Conservation (phyloP, 768 basidiomycete species). For the Russula abietina region DNA sequence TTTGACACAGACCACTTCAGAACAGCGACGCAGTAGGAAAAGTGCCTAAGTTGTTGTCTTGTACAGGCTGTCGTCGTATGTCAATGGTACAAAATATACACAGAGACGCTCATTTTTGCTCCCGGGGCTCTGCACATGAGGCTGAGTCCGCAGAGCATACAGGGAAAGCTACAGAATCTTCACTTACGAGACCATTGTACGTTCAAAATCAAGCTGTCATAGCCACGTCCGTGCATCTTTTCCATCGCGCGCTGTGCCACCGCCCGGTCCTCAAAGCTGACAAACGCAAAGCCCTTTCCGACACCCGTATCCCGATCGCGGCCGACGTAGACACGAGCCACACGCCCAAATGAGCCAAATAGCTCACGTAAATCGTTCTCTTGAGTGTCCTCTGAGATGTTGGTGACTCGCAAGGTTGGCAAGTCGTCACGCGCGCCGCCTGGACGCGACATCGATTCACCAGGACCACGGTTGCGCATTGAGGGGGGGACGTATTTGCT, state of each 20-base stretch:
- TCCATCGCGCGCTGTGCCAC: constrained; percentile 84
- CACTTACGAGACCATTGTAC: constrained; percentile 61
- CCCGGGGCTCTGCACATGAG: constrained; percentile 34
- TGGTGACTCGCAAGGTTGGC: constrained; percentile 94
- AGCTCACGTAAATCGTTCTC: constrained; percentile 92
- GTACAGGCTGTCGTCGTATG: not conserved
- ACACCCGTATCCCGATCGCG: constrained; percentile 90
- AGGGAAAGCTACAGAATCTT: not conserved
- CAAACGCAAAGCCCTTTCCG: constrained; percentile 96
- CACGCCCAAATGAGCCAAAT: constrained; percentile 79
- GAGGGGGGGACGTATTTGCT: constrained; percentile 26
- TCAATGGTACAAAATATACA: constrained; percentile 3
- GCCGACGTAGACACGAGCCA: constrained; percentile 89
- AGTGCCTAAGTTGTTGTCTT: not conserved
- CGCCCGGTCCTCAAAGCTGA: constrained; percentile 82
- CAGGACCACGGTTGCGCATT: constrained; percentile 26
- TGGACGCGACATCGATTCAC: constrained; percentile 24
- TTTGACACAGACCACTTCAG: not conserved
- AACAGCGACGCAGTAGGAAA: not conserved
- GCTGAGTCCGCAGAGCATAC: not conserved
- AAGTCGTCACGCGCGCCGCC: constrained; percentile 76
- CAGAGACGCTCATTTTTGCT: constrained; percentile 28
- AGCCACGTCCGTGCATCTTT: constrained; percentile 87
- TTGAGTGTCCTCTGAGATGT: constrained; percentile 91
- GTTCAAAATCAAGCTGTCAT: constrained; percentile 82